Percentiles rank a stretch among this genome's conserved stretches.
phyloP scores from a whole-genome alignment of 257 asterid genomes.

The Salvia rosmarinus region DNA sequence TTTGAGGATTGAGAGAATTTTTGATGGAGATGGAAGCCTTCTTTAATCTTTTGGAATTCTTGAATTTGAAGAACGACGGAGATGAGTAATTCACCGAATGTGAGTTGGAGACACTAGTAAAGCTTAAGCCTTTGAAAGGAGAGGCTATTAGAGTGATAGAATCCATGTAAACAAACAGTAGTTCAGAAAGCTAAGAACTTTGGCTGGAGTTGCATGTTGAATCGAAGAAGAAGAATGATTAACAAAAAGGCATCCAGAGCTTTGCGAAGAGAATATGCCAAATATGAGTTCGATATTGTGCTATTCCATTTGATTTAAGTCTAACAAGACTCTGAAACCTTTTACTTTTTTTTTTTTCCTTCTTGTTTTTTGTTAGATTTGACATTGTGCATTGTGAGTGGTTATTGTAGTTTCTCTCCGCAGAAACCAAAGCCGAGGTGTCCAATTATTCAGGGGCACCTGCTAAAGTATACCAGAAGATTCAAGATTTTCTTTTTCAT shows the following conservation, averaged over 20 bases:
- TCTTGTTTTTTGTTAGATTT: not conserved
- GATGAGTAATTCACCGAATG: too few species aligned
- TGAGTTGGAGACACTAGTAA: constrained; percentile 32
- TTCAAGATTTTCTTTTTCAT: constrained; percentile 16
- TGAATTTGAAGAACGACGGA: too few species aligned
- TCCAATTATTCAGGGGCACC: not conserved
- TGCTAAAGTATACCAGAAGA: not conserved
- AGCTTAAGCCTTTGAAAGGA: constrained; percentile 39
- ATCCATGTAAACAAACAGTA: constrained; percentile 47
- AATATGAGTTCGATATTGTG: not conserved
- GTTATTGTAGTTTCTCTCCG: not conserved
- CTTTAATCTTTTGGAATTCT: constrained; percentile 26
- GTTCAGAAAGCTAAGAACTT: constrained; percentile 14
- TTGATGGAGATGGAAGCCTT: constrained; percentile 34
- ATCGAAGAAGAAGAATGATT: constrained; percentile 37
- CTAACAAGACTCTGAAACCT: not conserved
- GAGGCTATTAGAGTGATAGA: constrained; percentile 39
- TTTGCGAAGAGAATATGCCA: constrained; percentile 43
- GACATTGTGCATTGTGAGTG: constrained; percentile 15
- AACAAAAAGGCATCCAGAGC: constrained; percentile 25
- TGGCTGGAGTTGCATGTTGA: constrained; percentile 30
- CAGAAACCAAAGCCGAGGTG: not conserved
- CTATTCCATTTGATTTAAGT: not conserved
- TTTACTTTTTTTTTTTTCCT: not conserved
- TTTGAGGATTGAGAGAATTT: constrained; percentile 35